Conservation (phyloP, 2,329 filamentous ascomycete species). For the Botrytis byssoidea region DNA sequence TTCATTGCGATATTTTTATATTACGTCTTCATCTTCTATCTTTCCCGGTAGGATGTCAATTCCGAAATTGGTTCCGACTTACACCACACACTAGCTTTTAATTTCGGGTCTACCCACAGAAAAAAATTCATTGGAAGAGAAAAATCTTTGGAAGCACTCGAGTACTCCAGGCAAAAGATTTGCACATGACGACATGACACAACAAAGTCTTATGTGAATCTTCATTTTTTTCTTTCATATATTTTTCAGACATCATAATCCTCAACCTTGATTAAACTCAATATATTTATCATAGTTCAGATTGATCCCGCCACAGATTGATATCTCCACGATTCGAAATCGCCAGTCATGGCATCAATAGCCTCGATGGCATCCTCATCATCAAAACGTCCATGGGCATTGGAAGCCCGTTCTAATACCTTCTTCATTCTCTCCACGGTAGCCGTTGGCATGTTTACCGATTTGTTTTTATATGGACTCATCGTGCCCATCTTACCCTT, state of each 20-base stretch:
- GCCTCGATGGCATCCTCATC: neutral
- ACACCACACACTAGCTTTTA: neutral
- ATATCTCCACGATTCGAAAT: neutral
- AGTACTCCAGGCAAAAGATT: neutral
- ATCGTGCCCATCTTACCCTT: slow-evolving; percentile 59
- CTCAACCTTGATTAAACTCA: neutral
- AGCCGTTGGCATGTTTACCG: slow-evolving; percentile 54
- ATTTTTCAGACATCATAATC: neutral
- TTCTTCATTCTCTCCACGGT: slow-evolving; percentile 59
- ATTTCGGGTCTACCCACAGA: neutral
- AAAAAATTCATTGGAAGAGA: neutral
- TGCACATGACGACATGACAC: neutral
- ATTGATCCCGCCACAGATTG: neutral
- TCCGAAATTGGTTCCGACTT: neutral
- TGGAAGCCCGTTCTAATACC: slow-evolving; percentile 50
- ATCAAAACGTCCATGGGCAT: neutral
- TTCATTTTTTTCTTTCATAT: neutral
- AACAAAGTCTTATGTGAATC: neutral
- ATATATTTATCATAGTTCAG: neutral
- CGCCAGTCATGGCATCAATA: neutral
- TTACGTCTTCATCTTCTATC: neutral
- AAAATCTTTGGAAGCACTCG: neutral
- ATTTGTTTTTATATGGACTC: slow-evolving; percentile 59
- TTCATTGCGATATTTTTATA: neutral
- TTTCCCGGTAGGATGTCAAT: neutral